A percentile compares a stretch with the other conserved stretches of the same genome.
Evolutionary conservation across 225 moss, liverwort and hornwort species (phyloP).

Genomic region (Polytrichum formosum): DNA sequence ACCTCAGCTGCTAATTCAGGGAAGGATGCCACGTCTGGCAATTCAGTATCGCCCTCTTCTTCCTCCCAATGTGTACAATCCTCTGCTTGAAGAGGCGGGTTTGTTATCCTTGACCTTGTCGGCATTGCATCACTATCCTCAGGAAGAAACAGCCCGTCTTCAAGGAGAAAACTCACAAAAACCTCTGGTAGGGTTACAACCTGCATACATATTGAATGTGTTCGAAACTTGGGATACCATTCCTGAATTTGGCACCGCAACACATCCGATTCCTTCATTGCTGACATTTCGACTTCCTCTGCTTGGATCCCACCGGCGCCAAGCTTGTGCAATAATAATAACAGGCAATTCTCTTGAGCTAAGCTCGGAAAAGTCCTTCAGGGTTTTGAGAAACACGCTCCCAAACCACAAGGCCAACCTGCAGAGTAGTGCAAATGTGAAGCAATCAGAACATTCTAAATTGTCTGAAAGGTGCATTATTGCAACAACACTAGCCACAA

Average conservation of each 20-base stretch:
- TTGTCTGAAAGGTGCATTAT: conserved; percentile 3
- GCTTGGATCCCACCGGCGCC: too few species aligned
- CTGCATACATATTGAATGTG: conserved; percentile 47
- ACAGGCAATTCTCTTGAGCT: too few species aligned
- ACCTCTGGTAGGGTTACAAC: conserved; percentile 64
- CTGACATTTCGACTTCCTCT: background rate
- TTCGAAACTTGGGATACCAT: conserved; percentile 82
- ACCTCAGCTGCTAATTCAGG: conserved; percentile 60
- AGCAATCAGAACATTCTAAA: conserved; percentile 14
- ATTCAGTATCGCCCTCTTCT: conserved; percentile 56
- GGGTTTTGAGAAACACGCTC: conserved; percentile 29
- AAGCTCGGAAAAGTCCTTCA: conserved; percentile 13
- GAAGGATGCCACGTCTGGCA: conserved; percentile 56
- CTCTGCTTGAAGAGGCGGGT: conserved; percentile 78
- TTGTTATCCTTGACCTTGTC: conserved; percentile 53
- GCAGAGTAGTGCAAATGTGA: conserved; percentile 12
- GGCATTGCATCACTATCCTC: conserved; percentile 81
- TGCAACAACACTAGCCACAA: too few species aligned
- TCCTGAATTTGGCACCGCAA: conserved; percentile 80
- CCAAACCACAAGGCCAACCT: conserved; percentile 38
- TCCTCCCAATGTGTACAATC: conserved; percentile 84
- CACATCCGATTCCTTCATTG: conserved; percentile 72
- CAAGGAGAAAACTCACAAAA: conserved; percentile 73
- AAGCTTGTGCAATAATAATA: too few species aligned
- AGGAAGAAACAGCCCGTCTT: conserved; percentile 74